Conservation (phyloP, 768 basidiomycete genomes). For the Lactarius evosmus region DNA sequence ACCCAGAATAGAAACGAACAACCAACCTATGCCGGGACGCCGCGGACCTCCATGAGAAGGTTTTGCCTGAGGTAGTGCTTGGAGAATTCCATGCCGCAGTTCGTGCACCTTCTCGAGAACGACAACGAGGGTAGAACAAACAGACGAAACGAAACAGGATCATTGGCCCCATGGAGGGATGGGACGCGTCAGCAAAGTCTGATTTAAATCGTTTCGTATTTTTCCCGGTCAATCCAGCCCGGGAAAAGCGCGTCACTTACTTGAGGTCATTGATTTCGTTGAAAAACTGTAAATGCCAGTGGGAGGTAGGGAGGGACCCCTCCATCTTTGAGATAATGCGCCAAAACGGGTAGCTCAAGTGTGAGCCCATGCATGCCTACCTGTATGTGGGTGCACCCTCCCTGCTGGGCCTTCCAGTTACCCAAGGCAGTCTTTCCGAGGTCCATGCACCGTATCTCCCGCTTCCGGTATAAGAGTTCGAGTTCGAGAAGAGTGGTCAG, state of each 20-base stretch:
- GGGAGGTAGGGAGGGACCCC: background rate
- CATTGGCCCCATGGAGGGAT: background rate
- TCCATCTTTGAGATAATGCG: conserved; percentile 16
- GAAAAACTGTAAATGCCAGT: conserved; percentile 41
- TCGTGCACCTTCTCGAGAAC: conserved; percentile 38
- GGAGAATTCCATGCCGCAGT: conserved; percentile 42
- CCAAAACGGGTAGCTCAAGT: conserved; percentile 9
- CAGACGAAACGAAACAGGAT: no score
- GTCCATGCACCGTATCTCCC: conserved; percentile 46
- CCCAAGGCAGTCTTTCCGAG: conserved; percentile 41
- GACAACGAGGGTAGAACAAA: no score
- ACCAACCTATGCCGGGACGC: conserved; percentile 35
- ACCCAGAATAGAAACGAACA: conserved; percentile 5
- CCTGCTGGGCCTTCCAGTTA: conserved; percentile 41
- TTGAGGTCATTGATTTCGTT: conserved; percentile 40
- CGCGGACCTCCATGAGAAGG: conserved; percentile 42
- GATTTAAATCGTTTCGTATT: background rate
- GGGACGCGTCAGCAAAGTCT: conserved; percentile 9
- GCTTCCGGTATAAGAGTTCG: conserved; percentile 28
- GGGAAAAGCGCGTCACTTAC: conserved; percentile 30
- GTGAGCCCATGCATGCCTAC: conserved; percentile 30
- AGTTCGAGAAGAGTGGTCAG: conserved; percentile 6
- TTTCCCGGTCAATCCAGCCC: background rate
- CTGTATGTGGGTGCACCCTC: conserved; percentile 43
- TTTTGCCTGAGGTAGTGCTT: conserved; percentile 41